phyloP scores from a whole-genome alignment of 2,329 filamentous ascomycete genomes.

The Ceratocystis cacaofunesta region DNA sequence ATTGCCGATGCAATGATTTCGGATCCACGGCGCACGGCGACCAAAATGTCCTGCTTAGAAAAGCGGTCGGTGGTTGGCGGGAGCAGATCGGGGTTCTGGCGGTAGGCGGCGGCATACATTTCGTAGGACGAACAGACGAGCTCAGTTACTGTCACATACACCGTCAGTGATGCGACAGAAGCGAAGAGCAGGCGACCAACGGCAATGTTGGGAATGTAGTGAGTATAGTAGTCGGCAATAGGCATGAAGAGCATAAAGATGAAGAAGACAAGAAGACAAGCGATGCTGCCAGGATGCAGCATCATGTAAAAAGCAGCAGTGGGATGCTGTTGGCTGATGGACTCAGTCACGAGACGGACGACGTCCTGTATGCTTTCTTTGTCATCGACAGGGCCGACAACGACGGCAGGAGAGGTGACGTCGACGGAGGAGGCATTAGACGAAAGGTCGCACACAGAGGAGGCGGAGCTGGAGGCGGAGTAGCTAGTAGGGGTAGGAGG shows the following conservation, averaged over 20 bases:
- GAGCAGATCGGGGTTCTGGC: slow-evolving; percentile 42
- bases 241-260: slow-evolving; percentile 30
- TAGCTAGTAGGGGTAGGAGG: background rate
- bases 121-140: slow-evolving; percentile 49
- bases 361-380: slow-evolving; percentile 49
- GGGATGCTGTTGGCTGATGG: slow-evolving; percentile 68
- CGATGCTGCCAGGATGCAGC: slow-evolving; percentile 41
- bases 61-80: slow-evolving; percentile 19
- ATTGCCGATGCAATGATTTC: slow-evolving; percentile 58
- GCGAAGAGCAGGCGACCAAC: slow-evolving; percentile 40
- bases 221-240: slow-evolving; percentile 24
- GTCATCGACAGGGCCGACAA: slow-evolving; percentile 38
- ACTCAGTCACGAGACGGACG: slow-evolving; percentile 61
- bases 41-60: slow-evolving; percentile 36
- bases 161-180: slow-evolving; percentile 45
- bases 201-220: slow-evolving; percentile 28
- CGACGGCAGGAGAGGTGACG: slow-evolving; percentile 38
- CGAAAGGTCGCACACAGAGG: slow-evolving; percentile 19
- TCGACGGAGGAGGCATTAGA: slow-evolving; percentile 27
- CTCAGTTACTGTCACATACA: slow-evolving; percentile 45
- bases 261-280: slow-evolving; percentile 29
- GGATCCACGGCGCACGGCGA: slow-evolving; percentile 41
- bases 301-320: slow-evolving; percentile 48
- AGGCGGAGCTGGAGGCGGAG: background rate
- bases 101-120: slow-evolving; percentile 44